Evolutionary conservation across 73 alveolate species (phyloP), one percentile per base, ranked within the genome.

Genomic region (Paraurostyla sp.): DNA sequence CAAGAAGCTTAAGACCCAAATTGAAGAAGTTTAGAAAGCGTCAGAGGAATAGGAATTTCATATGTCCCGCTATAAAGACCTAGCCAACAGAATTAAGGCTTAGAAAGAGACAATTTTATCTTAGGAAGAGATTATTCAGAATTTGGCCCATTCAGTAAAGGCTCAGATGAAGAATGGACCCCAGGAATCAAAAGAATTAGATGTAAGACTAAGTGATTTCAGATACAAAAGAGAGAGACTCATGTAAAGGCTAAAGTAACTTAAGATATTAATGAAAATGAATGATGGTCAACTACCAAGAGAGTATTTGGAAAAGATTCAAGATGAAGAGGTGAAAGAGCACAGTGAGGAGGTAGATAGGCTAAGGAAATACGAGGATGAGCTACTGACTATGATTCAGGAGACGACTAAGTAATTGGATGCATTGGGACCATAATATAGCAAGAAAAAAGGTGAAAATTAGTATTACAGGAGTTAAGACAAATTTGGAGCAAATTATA

Each of bases 51-150:
- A 87, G 57, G 92, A 95, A 73, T 95, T 95, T 87, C 95, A 95
- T 86, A 83, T 76, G 71, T 84, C 84, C 57, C 84, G 95, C 18
- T 94, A 93, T 52, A 91, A 95, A 51, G 98, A 92, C 78, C 75
- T 92, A 94, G 85, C 93, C 13, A 92, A 93, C 60, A 80, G 93
- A 75, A 57, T 95, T 20, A 81, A 91, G 0, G 93, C 96, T 18
- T 80, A 89, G 69, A 89, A 95, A 76, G 97, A 95, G 59, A 95
- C 95, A 36, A 93, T 95, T 35, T 57, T 83, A 71, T 82, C 88
- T n/a, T 85, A 95, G 88, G 96, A 95, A 84, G 93, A 93, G 76
- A 62, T 95, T 73, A 95, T 95, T 20, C 81, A 89, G 71, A 93
- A 82, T 81, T 80, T 90, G 71, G 91, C 95, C 42, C 91, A 90